Evolutionary conservation across 2,329 filamentous ascomycete genomes (phyloP), one percentile per base, ranked within the genome.

Genomic region (Biscogniauxia marginata): DNA sequence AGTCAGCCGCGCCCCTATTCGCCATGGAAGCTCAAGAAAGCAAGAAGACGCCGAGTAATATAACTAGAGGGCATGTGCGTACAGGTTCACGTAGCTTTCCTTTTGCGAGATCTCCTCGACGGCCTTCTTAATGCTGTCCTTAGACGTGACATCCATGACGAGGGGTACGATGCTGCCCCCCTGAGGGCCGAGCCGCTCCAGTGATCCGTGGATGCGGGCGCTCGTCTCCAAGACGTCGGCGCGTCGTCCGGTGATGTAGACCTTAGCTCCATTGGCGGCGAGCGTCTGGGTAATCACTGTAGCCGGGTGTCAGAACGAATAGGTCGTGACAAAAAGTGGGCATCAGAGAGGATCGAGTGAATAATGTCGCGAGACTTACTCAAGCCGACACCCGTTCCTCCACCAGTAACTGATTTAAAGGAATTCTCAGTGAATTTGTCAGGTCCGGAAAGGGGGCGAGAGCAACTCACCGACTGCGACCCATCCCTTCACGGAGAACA

Each of bases 1-100:
- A 49, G 16, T 46, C 44, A 46, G 44, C 44, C 44, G 4, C n/a
- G 4, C 18, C 44, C 44, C 43, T 45, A 45, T 45, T 20, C 16
- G n/a, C n/a, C n/a, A n/a, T n/a, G n/a, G n/a, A n/a, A n/a, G n/a
- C n/a, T n/a, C n/a, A n/a, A n/a, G n/a, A n/a, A n/a, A n/a, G n/a
- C n/a, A n/a, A n/a, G n/a, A n/a, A n/a, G n/a, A n/a, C n/a, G n/a
- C n/a, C n/a, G n/a, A n/a, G n/a, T n/a, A n/a, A n/a, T n/a, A n/a
- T n/a, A n/a, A n/a, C n/a, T n/a, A n/a, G n/a, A 25, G 39, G 16
- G 49, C 45, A n/a, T 25, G 7, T 9, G 58, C 66, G 60, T 45
- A 70, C 47, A 84, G 65, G 54, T 84, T 79, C 24, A 84, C 78
- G 3, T 77, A 75, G 1, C 76, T 72, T 62, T 84, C 81, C 56